Evolutionary conservation across 805 yeast species (phyloP).

Genomic region (Candida incommunis): DNA sequence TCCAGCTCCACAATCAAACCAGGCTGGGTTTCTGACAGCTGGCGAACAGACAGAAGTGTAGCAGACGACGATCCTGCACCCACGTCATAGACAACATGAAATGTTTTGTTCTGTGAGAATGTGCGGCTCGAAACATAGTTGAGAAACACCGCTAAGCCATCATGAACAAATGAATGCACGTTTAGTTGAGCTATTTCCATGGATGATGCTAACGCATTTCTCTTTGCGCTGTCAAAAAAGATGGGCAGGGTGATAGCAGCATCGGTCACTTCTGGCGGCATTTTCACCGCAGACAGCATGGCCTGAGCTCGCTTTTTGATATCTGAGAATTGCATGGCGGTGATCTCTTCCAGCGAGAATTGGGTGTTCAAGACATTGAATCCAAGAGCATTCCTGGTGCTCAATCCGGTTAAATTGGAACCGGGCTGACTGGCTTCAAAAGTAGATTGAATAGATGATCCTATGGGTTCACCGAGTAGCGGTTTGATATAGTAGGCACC

Average conservation of each 20-base stretch:
- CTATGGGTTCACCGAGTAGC: constrained; percentile 44
- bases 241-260: constrained; percentile 71
- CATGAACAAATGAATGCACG: constrained; percentile 62
- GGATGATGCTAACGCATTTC: constrained; percentile 59
- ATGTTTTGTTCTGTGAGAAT: constrained; percentile 32
- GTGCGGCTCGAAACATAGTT: constrained; percentile 55
- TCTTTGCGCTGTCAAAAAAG: constrained; percentile 45
- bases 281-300: constrained; percentile 40
- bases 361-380: constrained; percentile 34
- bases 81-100: constrained; percentile 70
- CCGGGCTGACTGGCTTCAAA: constrained; percentile 51
- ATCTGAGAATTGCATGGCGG: constrained; percentile 71
- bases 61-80: constrained; percentile 90
- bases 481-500: constrained; percentile 57
- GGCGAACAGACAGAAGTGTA: constrained; percentile 56
- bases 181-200: constrained; percentile 54
- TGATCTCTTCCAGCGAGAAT: constrained; percentile 58
- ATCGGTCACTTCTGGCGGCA: constrained; percentile 37
- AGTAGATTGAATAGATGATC: constrained; percentile 31
- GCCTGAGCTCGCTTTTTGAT: constrained; percentile 49
- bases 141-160: constrained; percentile 83
- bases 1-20: constrained; percentile 40
- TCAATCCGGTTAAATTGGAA: constrained; percentile 27
- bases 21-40: constrained; percentile 15
- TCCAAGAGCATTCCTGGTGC: constrained; percentile 42